These are phyloP conservation scores for Nicotiana tomentosiformis DNA, from an alignment of 257 asterid genomes.

Conservation along the genomic window DNA sequence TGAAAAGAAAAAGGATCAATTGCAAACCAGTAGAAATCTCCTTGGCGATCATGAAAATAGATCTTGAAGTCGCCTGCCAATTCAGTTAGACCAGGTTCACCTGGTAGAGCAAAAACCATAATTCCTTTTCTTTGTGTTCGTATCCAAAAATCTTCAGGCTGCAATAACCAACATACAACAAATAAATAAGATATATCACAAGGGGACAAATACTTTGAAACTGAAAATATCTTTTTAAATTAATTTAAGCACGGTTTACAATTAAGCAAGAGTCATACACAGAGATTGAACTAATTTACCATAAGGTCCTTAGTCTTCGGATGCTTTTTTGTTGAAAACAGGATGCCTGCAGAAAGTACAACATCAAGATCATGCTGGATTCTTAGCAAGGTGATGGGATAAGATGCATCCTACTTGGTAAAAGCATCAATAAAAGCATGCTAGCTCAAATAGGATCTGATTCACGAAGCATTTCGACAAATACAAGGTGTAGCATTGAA, in stretches of 20 bases:
- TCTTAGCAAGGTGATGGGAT: neutral
- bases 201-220: neutral
- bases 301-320: conserved; percentile 85
- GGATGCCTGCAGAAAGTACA: conserved; percentile 47
- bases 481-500: neutral
- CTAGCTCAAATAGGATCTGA: neutral
- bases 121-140: conserved; percentile 82
- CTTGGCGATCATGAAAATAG: conserved; percentile 91
- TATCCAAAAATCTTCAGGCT: conserved; percentile 97
- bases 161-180: conserved; percentile 19
- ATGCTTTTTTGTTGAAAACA: conserved; percentile 86
- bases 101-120: conserved; percentile 90
- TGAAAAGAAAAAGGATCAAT: conserved; percentile 15
- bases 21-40: conserved; percentile 91
- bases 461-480: neutral
- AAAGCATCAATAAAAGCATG: neutral
- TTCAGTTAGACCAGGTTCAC: conserved; percentile 94
- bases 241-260: neutral
- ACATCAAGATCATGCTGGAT: conserved; percentile 15
- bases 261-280: neutral
- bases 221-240: neutral
- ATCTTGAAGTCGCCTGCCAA: conserved; percentile 86
- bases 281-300: conserved; percentile 45
- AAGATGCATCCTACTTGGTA: neutral
- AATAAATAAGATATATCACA: neutral